These are phyloP conservation scores for Boletus pseudopeckii DNA, from an alignment of 768 basidiomycete species.

Conservation along the genomic window DNA sequence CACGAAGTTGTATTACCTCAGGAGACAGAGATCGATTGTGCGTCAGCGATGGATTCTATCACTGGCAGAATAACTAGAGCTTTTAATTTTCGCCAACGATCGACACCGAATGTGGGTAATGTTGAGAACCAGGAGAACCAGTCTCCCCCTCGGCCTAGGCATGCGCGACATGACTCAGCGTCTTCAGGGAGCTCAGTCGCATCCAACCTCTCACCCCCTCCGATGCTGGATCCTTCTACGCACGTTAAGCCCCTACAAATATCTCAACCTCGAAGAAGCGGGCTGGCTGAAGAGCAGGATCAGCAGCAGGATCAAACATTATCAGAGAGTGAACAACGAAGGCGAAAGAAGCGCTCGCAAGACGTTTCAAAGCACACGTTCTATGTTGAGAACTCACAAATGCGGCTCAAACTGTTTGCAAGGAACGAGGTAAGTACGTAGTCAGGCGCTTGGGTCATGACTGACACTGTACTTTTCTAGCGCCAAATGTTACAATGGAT, in stretches of 20 bases:
- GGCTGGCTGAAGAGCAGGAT: slow-evolving; percentile 12
- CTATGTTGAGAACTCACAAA: slow-evolving; percentile 89
- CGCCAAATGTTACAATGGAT: slow-evolving; percentile 98
- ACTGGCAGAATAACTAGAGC: slow-evolving; percentile 43
- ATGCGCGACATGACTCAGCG: slow-evolving; percentile 14
- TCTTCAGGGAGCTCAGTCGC: slow-evolving; percentile 37
- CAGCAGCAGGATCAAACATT: slow-evolving; percentile 17
- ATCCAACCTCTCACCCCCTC: slow-evolving; percentile 41
- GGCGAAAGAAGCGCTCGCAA: slow-evolving; percentile 44
- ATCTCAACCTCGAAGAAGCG: slow-evolving; percentile 13
- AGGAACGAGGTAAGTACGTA: slow-evolving; percentile 64
- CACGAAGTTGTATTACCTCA: slow-evolving; percentile 17
- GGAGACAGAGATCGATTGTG: slow-evolving; percentile 33
- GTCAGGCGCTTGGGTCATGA: background rate
- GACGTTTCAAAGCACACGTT: slow-evolving; percentile 93
- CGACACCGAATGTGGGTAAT: slow-evolving; percentile 9
- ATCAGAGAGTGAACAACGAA: slow-evolving; percentile 40
- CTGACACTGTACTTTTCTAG: slow-evolving; percentile 34
- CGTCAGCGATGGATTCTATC: slow-evolving; percentile 48
- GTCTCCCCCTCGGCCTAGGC: background rate
- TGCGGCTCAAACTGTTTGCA: slow-evolving; percentile 81
- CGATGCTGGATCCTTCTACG: slow-evolving; percentile 83
- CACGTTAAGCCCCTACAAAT: slow-evolving; percentile 53
- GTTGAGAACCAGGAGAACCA: slow-evolving; percentile 6
- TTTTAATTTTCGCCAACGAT: slow-evolving; percentile 36